Percentiles rank a stretch among this genome's conserved stretches.
phyloP scores from a whole-genome alignment of 2,329 filamentous ascomycete genomes.

The Fusarium sp. region DNA sequence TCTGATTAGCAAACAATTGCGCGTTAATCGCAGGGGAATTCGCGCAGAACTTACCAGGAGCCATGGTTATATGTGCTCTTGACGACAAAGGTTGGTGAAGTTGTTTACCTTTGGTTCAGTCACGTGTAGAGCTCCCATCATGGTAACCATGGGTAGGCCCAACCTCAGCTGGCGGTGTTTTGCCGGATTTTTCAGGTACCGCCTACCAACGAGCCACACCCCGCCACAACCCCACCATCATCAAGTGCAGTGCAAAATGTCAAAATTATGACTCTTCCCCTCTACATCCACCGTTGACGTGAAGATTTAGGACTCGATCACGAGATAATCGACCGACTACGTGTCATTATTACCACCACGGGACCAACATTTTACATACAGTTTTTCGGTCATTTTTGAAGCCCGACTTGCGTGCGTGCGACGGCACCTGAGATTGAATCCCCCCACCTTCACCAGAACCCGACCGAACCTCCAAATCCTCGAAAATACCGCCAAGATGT shows the following conservation, averaged over 20 bases:
- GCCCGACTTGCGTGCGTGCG: constrained; percentile 44
- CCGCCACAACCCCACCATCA: constrained; percentile 60
- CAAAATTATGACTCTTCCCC: constrained; percentile 62
- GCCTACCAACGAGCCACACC: constrained; percentile 54
- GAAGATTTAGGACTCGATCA: constrained; percentile 47
- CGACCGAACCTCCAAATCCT: constrained; percentile 44
- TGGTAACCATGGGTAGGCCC: constrained; percentile 24
- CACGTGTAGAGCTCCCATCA: constrained; percentile 53
- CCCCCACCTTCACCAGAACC: constrained; percentile 53
- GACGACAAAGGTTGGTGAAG: constrained; percentile 43
- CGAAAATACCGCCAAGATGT: constrained; percentile 78
- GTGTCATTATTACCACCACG: constrained; percentile 14
- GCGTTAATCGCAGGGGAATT: not conserved
- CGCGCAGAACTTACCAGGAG: constrained; percentile 56
- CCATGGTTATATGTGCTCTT: constrained; percentile 54
- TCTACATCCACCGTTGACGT: constrained; percentile 42
- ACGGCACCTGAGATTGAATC: constrained; percentile 49
- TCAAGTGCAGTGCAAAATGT: constrained; percentile 57
- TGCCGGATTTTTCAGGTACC: constrained; percentile 52
- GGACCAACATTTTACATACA: constrained; percentile 10
- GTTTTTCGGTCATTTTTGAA: constrained; percentile 35
- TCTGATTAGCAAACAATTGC: constrained; percentile 36
- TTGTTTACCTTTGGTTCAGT: constrained; percentile 57
- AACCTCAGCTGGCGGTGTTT: constrained; percentile 41
- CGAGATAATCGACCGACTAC: constrained; percentile 34